A percentile compares a stretch with the other conserved stretches of the same genome.
These are phyloP conservation scores for Xylaria polymorpha DNA, from an alignment of 2,329 filamentous ascomycete species.

Conservation along the genomic window DNA sequence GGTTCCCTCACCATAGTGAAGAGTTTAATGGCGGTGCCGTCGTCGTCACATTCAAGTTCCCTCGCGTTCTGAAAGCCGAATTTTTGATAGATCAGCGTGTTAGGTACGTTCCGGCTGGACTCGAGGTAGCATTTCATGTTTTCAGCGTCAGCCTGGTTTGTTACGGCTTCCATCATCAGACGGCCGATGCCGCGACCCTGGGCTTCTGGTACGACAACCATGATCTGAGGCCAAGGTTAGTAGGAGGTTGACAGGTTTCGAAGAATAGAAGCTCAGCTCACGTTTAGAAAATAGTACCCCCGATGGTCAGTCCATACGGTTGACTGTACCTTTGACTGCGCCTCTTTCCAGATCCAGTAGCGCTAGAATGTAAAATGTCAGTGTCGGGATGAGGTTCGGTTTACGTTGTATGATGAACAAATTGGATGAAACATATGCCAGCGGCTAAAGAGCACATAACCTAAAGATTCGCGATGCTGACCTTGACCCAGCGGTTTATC, in stretches of 20 bases:
- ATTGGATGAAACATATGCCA: conserved; percentile 39
- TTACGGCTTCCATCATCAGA: conserved; percentile 71
- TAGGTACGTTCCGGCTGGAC: conserved; percentile 74
- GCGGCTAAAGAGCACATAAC: conserved; percentile 28
- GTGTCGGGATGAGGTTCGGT: conserved; percentile 27
- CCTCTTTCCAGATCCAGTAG: conserved; percentile 78
- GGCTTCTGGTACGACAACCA: conserved; percentile 72
- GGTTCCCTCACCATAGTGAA: conserved; percentile 57
- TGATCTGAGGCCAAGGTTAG: conserved; percentile 56
- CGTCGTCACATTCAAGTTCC: conserved; percentile 75
- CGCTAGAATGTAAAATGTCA: conserved; percentile 55
- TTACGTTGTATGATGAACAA: conserved; percentile 39
- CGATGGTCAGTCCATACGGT: conserved; percentile 72
- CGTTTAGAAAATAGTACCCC: conserved; percentile 80
- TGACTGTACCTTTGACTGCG: conserved; percentile 70
- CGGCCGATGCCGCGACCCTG: conserved; percentile 76
- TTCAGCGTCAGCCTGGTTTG: conserved; percentile 71
- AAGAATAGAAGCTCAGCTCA: conserved; percentile 18
- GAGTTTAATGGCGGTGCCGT: conserved; percentile 65
- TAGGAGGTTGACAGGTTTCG: neutral
- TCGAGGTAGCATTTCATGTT: conserved; percentile 76
- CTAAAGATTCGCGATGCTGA: conserved; percentile 7
- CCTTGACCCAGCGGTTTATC: conserved; percentile 3
- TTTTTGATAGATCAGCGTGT: conserved; percentile 75
- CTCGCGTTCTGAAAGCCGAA: conserved; percentile 74